Evolutionary conservation across 2,329 filamentous ascomycete genomes (phyloP).

Genomic region (Sphaerostilbella broomeana): DNA sequence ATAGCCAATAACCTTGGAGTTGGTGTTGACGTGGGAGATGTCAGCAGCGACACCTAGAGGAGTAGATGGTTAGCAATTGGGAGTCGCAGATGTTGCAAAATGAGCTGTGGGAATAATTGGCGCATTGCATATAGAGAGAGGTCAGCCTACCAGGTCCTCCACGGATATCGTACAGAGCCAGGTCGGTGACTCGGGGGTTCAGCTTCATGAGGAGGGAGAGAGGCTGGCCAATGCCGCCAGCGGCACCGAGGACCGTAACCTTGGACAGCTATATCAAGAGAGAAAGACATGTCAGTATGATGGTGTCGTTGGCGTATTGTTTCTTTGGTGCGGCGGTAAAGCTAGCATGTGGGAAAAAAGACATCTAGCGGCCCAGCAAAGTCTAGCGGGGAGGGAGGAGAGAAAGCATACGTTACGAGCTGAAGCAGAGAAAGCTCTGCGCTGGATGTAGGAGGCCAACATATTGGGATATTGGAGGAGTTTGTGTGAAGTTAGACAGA

Average conservation of each 20-base stretch:
- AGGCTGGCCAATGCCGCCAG: slow-evolving; percentile 97
- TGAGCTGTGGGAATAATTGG: slow-evolving; percentile 13
- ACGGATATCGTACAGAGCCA: slow-evolving; percentile 96
- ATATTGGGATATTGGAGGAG: slow-evolving; percentile 38
- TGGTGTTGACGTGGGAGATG: slow-evolving; percentile 98
- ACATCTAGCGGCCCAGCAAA: not conserved
- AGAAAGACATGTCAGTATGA: slow-evolving; percentile 13
- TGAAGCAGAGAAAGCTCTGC: slow-evolving; percentile 75
- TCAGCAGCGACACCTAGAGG: slow-evolving; percentile 87
- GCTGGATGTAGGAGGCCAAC: slow-evolving; percentile 68
- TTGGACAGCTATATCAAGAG: slow-evolving; percentile 69
- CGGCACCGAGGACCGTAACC: slow-evolving; percentile 93
- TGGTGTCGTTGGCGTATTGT: too few relatives aligned
- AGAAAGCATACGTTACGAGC: slow-evolving; percentile 59
- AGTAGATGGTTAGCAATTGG: slow-evolving; percentile 17
- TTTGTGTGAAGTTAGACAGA: slow-evolving; percentile 7
- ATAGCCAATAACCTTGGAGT: slow-evolving; percentile 88
- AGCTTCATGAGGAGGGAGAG: slow-evolving; percentile 97
- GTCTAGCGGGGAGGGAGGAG: slow-evolving; percentile 5
- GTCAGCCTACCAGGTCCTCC: slow-evolving; percentile 72
- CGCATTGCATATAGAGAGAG: slow-evolving; percentile 8
- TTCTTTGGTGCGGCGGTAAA: too few relatives aligned
- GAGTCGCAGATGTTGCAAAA: not conserved
- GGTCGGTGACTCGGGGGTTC: slow-evolving; percentile 88
- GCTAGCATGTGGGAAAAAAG: not conserved